Evolutionary conservation across 257 asterid species (phyloP).

Genomic region (Galeopsis tetrahit): DNA sequence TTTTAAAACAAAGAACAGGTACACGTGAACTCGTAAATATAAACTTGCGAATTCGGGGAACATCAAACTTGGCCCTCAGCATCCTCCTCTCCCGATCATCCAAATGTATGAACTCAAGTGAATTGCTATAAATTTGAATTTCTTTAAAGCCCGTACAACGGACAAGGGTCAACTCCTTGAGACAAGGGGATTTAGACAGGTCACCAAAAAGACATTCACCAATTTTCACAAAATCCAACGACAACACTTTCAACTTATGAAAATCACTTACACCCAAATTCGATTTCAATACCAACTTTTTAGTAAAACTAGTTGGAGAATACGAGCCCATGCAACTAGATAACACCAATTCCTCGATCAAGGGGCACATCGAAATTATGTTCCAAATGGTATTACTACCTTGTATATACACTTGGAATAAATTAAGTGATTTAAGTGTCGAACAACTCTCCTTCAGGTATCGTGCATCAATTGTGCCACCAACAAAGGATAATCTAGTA

Average conservation of each 20-base stretch:
- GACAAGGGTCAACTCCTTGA: too few relatives aligned
- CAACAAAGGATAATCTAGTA: neutral
- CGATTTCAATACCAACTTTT: neutral
- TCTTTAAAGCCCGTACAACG: too few relatives aligned
- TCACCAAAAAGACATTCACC: neutral
- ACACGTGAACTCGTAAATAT: neutral
- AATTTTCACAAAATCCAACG: neutral
- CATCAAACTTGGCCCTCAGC: neutral
- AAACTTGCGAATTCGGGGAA: neutral
- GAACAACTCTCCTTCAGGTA: neutral
- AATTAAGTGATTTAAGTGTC: neutral
- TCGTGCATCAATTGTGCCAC: neutral
- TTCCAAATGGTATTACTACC: neutral
- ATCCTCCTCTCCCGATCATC: neutral
- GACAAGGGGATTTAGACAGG: neutral
- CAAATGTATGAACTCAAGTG: neutral
- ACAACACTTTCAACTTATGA: neutral
- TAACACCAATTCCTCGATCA: neutral
- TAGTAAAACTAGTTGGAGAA: too few relatives aligned
- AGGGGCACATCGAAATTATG: neutral
- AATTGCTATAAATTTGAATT: neutral
- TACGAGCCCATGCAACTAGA: neutral
- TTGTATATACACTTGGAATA: neutral
- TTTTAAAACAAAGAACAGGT: neutral
- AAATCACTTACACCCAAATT: neutral